Base-by-base conservation (phyloP, 768 basidiomycete genomes). In the Lyophyllum decastes region DNA sequence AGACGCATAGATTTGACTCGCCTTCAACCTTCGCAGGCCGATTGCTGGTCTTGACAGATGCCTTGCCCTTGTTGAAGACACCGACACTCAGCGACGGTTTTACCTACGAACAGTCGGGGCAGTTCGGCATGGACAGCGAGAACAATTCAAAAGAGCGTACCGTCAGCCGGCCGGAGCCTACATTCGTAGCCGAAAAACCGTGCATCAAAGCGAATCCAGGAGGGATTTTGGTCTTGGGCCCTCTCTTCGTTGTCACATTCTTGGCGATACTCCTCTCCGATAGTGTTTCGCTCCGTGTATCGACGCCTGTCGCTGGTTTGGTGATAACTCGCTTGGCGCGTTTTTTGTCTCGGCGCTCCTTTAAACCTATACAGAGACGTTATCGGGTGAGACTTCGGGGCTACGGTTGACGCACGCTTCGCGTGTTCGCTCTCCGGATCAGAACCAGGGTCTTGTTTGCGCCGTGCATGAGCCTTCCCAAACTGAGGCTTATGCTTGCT, bases 31-130 rank as follows among this genome's bases (percentile, higher is more conserved):
- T 71, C 51, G 55, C 54, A 44, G 19, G 24, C 2, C 50, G 34
- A 41, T 51, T 55, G 63, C 55, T 61, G 61, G 77, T 70, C 56
- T 76, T 79, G 6, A 65, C 64, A 0, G 88, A 90, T 16, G 86
- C 83, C 63, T 78, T 88, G 1, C 88, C 88, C 69, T 83, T 87
- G 61, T 74, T 79, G 61, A 89, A 88, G 1, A 89, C 83, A 1
- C 88, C 88, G 25, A 77, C 62, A 52, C 65, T 72, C n/a, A 71
- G 60, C 5, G 72, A 63, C 12, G 78, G 80, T 49, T 82, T 76
- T 12, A 82, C 63, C 81, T 85, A 50, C 8, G 17, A 19, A 26
- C n/a, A 27, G 2, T 16, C 9, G 38, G 44, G 16, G 14, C 16
- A 17, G 44, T 58, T 49, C 8, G 35, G 30, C 17, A n/a, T 12